Percentiles rank a stretch among this genome's conserved stretches.
Evolutionary conservation across 2,329 filamentous ascomycete species (phyloP).

Genomic region (Ilyonectria mors-panacis): DNA sequence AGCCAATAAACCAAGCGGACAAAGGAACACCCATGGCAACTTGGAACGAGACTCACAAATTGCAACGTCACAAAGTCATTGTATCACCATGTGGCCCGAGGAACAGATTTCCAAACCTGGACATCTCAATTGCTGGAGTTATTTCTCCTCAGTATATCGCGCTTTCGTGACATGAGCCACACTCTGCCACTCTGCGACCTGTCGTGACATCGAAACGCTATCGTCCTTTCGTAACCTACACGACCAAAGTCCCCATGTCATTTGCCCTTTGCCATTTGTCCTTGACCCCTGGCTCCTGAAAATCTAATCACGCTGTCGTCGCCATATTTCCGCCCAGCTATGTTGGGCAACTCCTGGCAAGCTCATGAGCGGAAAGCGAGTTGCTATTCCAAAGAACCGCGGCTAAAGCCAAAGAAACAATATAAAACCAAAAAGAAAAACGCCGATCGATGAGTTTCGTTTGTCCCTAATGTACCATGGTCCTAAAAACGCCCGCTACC

Average conservation of each 20-base stretch:
- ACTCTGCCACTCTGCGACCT: constrained; percentile 10
- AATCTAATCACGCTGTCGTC: constrained; percentile 26
- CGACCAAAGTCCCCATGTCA: not conserved
- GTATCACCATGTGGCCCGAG: not conserved
- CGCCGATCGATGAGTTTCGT: constrained; percentile 46
- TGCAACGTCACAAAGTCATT: not conserved
- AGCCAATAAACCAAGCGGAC: not conserved
- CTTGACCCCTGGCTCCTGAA: constrained; percentile 1
- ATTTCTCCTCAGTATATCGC: constrained; percentile 15
- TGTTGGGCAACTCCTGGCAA: constrained; percentile 22
- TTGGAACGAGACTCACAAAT: too few relatives aligned
- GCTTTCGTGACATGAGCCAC: constrained; percentile 19
- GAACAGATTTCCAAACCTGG: constrained; percentile 7
- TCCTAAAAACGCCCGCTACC: constrained; percentile 47
- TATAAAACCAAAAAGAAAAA: constrained; percentile 31
- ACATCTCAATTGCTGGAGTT: constrained; percentile 29
- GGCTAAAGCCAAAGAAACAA: constrained; percentile 14
- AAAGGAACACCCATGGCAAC: not conserved
- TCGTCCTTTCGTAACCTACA: constrained; percentile 22
- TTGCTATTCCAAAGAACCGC: constrained; percentile 12
- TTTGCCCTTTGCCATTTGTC: constrained; percentile 1
- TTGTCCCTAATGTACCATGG: constrained; percentile 33
- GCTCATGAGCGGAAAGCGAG: constrained; percentile 14
- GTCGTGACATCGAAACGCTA: constrained; percentile 11
- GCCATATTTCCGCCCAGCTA: constrained; percentile 7